These are phyloP conservation scores for Houttuynia cordata DNA, from an alignment of 164 flowering plant genomes.

Conservation along the genomic window DNA sequence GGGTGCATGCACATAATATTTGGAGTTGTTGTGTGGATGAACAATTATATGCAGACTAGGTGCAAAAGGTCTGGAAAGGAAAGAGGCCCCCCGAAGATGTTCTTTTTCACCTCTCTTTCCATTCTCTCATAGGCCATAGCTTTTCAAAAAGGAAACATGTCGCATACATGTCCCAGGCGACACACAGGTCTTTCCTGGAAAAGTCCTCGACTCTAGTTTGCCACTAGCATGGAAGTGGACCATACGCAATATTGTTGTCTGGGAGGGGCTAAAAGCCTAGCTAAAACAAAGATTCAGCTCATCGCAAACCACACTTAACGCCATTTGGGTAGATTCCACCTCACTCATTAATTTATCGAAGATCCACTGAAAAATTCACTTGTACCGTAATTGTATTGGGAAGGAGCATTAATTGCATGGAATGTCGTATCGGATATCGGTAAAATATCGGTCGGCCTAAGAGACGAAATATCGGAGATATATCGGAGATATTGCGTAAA, in stretches of 20 bases:
- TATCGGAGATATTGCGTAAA: no score
- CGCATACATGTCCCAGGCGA: neutral
- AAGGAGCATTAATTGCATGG: no score
- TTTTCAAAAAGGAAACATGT: constrained; percentile 1
- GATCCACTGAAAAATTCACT: no score
- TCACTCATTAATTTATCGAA: no score
- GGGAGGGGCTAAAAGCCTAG: neutral
- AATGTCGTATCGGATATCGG: no score
- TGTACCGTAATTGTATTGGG: no score
- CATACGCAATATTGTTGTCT: neutral
- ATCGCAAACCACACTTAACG: no score
- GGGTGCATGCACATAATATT: no score
- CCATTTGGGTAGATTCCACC: no score
- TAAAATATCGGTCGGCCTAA: no score
- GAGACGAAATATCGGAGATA: no score
- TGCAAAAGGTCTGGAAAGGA: neutral
- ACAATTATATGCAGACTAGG: neutral
- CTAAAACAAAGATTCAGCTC: no score
- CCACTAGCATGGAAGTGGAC: neutral
- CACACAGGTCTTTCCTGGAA: neutral
- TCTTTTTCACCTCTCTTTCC: neutral
- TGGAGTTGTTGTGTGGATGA: neutral
- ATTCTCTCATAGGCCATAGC: neutral
- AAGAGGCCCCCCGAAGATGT: neutral
- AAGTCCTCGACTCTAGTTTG: neutral